Evolutionary conservation across 2,329 filamentous ascomycete species (phyloP), one percentile per base, ranked within the genome.

Genomic region (Mycocentrospora acerina): DNA sequence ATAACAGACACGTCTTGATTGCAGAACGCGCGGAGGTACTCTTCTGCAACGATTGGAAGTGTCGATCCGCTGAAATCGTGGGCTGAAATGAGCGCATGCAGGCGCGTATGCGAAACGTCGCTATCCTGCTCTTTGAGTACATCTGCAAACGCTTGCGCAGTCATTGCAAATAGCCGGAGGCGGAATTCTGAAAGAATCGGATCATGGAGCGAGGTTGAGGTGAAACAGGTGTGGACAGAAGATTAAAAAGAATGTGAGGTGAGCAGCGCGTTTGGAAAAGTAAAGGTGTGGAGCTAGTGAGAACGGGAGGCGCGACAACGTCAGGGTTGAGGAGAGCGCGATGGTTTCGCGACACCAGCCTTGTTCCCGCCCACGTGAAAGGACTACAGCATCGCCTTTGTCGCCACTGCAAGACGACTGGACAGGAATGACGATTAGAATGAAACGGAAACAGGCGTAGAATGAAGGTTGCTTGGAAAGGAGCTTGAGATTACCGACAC

Each of bases 11-110:
- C 32, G 7, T 10, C 32, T 18, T 34, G 29, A 26, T 59, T 42
- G 46, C 53, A 61, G 35, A 66, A 66, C 12, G 55, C 53, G 24
- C 34, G 37, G 11, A 66, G 33, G 30, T 57, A 64, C n/a, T 43
- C 36, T 16, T 53, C 53, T 16, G 56, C 55, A 5, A 48, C 38
- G 3, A 35, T 18, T 9, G 50, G 40, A 13, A 55, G 46, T 13
- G 34, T 30, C 2, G 34, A 7, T 18, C 35, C 42, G 31, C 34
- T 46, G 24, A 42, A 47, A 7, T 35, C 30, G 11, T 32, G 42
- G 19, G 42, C 42, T n/a, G 46, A 32, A 24, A 54, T 37, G 13
- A 65, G 47, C 2, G 40, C 14, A 27, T 44, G 29, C 10, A 66
- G 46, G 7, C 37, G 40, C 19, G 34, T 26, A 24, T 51, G 40